These are phyloP conservation scores for Fraxinus excelsior DNA, from an alignment of 257 asterid species.

Conservation along the genomic window DNA sequence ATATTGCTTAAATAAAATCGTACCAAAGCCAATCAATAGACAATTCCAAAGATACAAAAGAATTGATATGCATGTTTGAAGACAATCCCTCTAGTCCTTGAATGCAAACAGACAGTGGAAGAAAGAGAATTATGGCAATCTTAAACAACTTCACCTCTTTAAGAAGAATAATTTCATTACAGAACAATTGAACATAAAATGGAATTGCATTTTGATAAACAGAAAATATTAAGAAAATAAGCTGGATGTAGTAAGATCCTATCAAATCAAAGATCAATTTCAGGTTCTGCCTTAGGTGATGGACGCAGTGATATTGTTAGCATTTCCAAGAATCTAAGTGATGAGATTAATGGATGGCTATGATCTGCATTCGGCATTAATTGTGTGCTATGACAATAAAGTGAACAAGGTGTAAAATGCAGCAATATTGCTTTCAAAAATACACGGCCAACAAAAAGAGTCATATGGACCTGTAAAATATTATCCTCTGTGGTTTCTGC, in stretches of 20 bases:
- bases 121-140: too few relatives aligned
- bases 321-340: background rate
- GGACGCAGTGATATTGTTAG: background rate
- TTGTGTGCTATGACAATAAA: constrained; percentile 1
- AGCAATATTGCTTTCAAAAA: background rate
- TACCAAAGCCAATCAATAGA: background rate
- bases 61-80: too few relatives aligned
- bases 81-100: too few relatives aligned
- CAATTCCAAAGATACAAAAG: background rate
- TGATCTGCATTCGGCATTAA: background rate
- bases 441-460: background rate
- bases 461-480: constrained; percentile 72
- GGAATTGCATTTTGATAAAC: too few relatives aligned
- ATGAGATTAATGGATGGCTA: background rate
- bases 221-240: too few relatives aligned
- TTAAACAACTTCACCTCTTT: too few relatives aligned
- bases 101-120: too few relatives aligned
- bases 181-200: too few relatives aligned
- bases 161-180: too few relatives aligned
- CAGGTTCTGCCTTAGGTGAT: background rate
- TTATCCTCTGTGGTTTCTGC: constrained; percentile 96
- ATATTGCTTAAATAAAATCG: background rate
- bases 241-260: background rate
- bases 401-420: background rate
- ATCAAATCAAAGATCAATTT: background rate